Evolutionary conservation across 768 basidiomycete genomes (phyloP), one percentile per base, ranked within the genome.

Genomic region (Lentinula detonsa): DNA sequence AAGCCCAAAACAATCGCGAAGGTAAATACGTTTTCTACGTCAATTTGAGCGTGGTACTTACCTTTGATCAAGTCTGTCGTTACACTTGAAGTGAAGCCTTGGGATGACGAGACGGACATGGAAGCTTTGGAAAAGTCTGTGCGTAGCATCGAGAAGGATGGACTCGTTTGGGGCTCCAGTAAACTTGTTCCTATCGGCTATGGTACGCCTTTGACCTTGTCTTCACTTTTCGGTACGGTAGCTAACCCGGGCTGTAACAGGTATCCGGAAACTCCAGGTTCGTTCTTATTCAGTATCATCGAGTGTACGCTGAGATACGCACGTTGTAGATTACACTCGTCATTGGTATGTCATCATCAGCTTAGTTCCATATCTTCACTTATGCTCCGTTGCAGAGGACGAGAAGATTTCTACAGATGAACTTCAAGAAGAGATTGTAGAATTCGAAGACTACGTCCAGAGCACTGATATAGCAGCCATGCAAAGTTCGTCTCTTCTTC

Each of bases 41-140:
- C 28, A 57, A 21, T n/a, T 45, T 8, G 16, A 33, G 4, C 28
- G 34, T 50, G 52, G 35, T 57, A 16, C 39, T 43, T 46, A 57
- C 46, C 21, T 57, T 61, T 40, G 45, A 31, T 51, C 18, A 74
- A 98, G 94, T 98, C 97, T 66, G 87, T 99, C 63, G 97, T 99
- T 55, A 99, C 96, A 51, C 78, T 98, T 67, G 96, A 98, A 67
- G 95, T 99, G 64, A 99, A 99, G 78, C 95, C 96, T 43, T 97
- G 95, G 96, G 96, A 98, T 73, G 96, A 98, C 71, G 95, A 97
- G 80, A 99, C 97, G 55, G 93, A 98, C 75, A 95, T 99, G 95
- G 82, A 71, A 48, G 90, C 79, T 55, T 81, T 98, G 67, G 96
- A 98, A 76, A 74, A 79, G 15, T 69, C 82, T 45, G 96, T 98